Base-by-base conservation (phyloP, 1,284 basidiomycete species). In the Mycosarcoma mackinlayi region DNA sequence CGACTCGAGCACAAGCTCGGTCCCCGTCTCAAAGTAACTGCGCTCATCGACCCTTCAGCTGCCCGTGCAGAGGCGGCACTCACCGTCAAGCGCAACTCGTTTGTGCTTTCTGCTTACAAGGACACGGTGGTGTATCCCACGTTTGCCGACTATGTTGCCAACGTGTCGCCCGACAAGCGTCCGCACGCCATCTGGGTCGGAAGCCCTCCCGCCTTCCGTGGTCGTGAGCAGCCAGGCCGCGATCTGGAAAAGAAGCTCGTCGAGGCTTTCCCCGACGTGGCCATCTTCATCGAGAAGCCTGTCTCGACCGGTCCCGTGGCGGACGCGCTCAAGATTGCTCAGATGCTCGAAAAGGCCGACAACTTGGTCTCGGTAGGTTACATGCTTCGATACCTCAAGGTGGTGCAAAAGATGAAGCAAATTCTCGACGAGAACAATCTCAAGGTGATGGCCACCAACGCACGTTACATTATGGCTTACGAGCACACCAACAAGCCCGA, bases 261-360 rank as follows among this genome's bases (percentile, higher is more conserved):
- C 83, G 90, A 93, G 82, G 84, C 89, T 77, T 95, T 98, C 87
- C 79, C 78, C n/a, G 68, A 79, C 21, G 67, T 75, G 7, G 90
- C 92, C n/a, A 87, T 95, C 85, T 96, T 96, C 83, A 87, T 98
- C 72, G 94, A 98, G 85, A 98, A 97, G 86, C 94, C 94, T 27
- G 87, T 95, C 69, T 89, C 93, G 24, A 94, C 93, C 28, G 93
- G 93, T 28, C 88, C 91, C 10, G 86, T 85, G 49, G 85, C 80
- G 21, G 73, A 84, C 55, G 83, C 81, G 16, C 80, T 86, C 50
- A 82, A 83, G 35, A 83, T 85, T 21, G 75, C 81, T 6, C 51
- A 79, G 34, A 53, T 72, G 68, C 66, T 83, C 38, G 69, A 80
- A 40, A 62, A 76, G 34, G 57, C 67, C 18, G 59, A 70, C 60